A percentile compares a stretch with the other conserved stretches of the same genome.
These are phyloP conservation scores for Nissolia schottii DNA, from an alignment of 306 rosid species.

Conservation along the genomic window DNA sequence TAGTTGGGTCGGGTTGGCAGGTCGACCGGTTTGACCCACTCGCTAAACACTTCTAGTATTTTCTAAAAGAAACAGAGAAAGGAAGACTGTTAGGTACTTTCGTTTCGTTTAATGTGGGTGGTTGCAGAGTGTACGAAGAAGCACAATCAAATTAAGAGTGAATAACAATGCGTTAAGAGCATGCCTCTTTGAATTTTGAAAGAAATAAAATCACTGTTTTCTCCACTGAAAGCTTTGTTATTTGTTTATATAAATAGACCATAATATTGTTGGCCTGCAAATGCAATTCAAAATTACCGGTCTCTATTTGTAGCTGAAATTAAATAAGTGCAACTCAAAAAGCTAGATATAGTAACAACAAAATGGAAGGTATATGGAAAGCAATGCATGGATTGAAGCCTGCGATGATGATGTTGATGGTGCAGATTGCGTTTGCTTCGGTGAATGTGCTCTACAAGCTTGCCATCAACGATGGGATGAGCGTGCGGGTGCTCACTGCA, in stretches of 20 bases:
- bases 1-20: too few relatives aligned
- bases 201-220: not conserved
- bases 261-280: not conserved
- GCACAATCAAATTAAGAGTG: not conserved
- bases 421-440: constrained; percentile 26
- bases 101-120: too few relatives aligned
- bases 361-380: constrained; percentile 15
- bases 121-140: too few relatives aligned
- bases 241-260: not conserved
- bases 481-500: constrained; percentile 28
- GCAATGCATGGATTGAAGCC: constrained; percentile 32
- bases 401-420: constrained; percentile 34
- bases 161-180: too few relatives aligned
- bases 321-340: too few relatives aligned
- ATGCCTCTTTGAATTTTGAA: not conserved
- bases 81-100: too few relatives aligned
- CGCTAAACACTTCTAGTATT: too few relatives aligned
- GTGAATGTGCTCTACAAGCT: constrained; percentile 38
- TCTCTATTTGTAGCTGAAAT: not conserved
- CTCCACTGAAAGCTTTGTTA: not conserved
- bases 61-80: too few relatives aligned
- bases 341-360: too few relatives aligned
- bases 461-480: constrained; percentile 38
- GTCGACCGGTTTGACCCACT: too few relatives aligned
- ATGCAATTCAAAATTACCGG: not conserved